Evolutionary conservation across 768 basidiomycete species (phyloP).

Genomic region (Terana coerulea): DNA sequence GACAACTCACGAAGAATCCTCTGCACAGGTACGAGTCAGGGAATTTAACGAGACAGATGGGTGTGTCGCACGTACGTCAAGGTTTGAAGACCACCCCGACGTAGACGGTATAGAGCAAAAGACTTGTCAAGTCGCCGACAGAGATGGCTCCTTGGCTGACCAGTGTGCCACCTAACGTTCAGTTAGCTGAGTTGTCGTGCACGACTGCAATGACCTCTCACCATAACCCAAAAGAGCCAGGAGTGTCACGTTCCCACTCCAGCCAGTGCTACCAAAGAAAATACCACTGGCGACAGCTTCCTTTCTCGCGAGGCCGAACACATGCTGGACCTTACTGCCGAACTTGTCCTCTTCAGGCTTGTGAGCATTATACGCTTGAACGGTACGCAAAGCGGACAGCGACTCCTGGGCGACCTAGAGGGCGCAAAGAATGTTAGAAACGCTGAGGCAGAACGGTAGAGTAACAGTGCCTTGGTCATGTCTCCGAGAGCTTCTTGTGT

Average conservation of each 20-base stretch:
- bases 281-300: slow-evolving; percentile 90
- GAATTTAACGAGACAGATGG: not conserved
- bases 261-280: slow-evolving; percentile 89
- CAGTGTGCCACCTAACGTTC: slow-evolving; percentile 71
- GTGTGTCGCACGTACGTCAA: slow-evolving; percentile 51
- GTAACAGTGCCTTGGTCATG: slow-evolving; percentile 68
- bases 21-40: slow-evolving; percentile 17
- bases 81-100: slow-evolving; percentile 81
- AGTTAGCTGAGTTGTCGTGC: not conserved
- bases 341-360: slow-evolving; percentile 78
- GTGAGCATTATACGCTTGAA: slow-evolving; percentile 88
- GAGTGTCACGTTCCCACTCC: slow-evolving; percentile 92
- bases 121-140: slow-evolving; percentile 86
- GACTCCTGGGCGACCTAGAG: slow-evolving; percentile 82
- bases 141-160: slow-evolving; percentile 87
- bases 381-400: slow-evolving; percentile 79
- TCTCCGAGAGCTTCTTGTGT: slow-evolving; percentile 96
- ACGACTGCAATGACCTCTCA: slow-evolving; percentile 27
- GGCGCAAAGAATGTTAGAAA: not conserved
- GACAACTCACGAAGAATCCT: slow-evolving; percentile 35
- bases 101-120: slow-evolving; percentile 89
- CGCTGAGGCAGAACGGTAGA: not conserved
- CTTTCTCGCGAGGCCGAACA: slow-evolving; percentile 74
- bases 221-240: slow-evolving; percentile 90
- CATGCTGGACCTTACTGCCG: slow-evolving; percentile 53